Evolutionary conservation across 805 yeast species (phyloP), one percentile per base, ranked within the genome.

Genomic region (Danielia reshetovae): DNA sequence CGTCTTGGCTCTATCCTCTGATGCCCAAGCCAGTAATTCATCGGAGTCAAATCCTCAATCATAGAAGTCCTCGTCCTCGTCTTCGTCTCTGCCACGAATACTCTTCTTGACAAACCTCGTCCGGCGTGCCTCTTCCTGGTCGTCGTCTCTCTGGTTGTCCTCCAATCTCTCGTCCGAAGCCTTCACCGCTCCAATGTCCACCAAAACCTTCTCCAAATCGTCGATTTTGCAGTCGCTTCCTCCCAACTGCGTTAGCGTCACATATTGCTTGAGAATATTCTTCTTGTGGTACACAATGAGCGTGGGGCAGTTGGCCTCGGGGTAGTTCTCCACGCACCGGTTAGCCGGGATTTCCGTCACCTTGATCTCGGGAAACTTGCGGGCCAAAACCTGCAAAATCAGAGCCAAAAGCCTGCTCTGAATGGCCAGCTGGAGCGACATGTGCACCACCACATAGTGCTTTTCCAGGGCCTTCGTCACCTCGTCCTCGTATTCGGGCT

Each of bases 271-370:
- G 16, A 81, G 64, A 7, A 94, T 89, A 43, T 85, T 79, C 18
- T 81, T 82, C 36, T 86, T 76, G 51, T 76, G 75, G 59, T 93
- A 93, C 1, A 93, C 75, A 32, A 93, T 70, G 6, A 93, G 64
- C 0, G 98, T 93, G 2, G 99, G 99, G 49, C 95, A 84, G 65
- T 86, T 89, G 21, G 73, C 57, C 17, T 85, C 90, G 2, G 98
- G 97, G 57, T 89, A 93, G 53, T 81, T 80, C 52, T 90, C 97
- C 45, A 89, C 83, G 34, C 97, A 95, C 58, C 96, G 78, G 39
- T 77, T 72, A 16, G 85, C 96, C n/a, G 85, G 81, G 31, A 93
- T 93, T 48, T 93, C 96, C 27, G 87, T 90, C 54, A 93, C 85
- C 59, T 93, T 93, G 48, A 90, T 61, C 52, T 93, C 96, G 15